Evolutionary conservation across 371 early-diverging fungal genomes (phyloP).

Genomic region (Mortierella sp.): DNA sequence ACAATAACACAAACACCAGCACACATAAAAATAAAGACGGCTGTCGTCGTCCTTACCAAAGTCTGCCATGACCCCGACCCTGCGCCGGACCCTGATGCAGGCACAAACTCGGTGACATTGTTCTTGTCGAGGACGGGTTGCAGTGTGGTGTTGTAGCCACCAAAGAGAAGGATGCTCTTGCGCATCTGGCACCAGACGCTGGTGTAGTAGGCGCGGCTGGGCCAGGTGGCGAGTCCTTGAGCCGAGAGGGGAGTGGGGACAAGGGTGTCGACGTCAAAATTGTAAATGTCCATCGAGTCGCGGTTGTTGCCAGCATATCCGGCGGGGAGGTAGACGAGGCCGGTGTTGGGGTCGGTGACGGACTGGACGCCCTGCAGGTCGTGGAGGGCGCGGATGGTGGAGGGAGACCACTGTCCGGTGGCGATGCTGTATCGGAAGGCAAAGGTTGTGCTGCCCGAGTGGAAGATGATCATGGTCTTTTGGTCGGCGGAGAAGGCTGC

Average conservation of each 20-base stretch:
- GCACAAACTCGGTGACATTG: slow-evolving; percentile 23
- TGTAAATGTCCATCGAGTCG: slow-evolving; percentile 16
- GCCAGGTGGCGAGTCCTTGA: background rate
- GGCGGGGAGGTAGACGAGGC: slow-evolving; percentile 32
- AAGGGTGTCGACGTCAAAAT: slow-evolving; percentile 17
- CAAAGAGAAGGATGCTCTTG: slow-evolving; percentile 43
- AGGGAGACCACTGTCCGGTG: slow-evolving; percentile 13
- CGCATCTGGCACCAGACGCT: slow-evolving; percentile 26
- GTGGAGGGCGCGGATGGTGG: background rate
- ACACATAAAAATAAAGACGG: too few relatives aligned
- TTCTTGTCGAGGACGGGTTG: background rate
- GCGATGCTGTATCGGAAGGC: slow-evolving; percentile 16
- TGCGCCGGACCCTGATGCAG: background rate
- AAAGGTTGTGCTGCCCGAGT: slow-evolving; percentile 2
- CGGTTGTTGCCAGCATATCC: slow-evolving; percentile 17
- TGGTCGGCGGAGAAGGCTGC: slow-evolving; percentile 30
- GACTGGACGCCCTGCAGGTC: slow-evolving; percentile 27
- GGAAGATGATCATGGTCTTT: slow-evolving; percentile 36
- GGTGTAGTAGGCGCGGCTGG: slow-evolving; percentile 18
- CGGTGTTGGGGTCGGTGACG: slow-evolving; percentile 29
- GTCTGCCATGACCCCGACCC: slow-evolving; percentile 3
- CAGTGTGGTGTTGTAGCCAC: slow-evolving; percentile 25
- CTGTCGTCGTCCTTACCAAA: slow-evolving; percentile 21
- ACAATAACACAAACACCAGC: too few relatives aligned
- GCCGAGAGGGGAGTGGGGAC: background rate